Conservation (phyloP, 2,329 filamentous ascomycete genomes). For the Sporothrix euskadiensis region DNA sequence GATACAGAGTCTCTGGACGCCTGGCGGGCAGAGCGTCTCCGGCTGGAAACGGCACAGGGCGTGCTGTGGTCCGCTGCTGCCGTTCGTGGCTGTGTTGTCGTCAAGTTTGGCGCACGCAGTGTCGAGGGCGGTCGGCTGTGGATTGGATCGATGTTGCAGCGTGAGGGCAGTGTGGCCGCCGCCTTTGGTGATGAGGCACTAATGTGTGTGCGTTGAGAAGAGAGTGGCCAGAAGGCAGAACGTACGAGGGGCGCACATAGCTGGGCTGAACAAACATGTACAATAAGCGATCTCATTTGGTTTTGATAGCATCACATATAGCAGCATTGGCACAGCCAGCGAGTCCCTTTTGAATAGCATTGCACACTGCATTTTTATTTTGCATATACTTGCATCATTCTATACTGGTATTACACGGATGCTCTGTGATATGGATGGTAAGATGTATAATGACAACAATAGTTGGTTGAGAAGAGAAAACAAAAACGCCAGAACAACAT, state of each 20-base stretch:
- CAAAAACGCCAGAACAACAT: background rate
- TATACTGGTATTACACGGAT: background rate
- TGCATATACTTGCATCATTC: background rate
- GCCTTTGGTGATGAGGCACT: constrained; percentile 79
- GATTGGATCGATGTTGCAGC: constrained; percentile 72
- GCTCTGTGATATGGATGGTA: background rate
- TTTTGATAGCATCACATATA: constrained; percentile 4
- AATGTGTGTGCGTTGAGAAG: constrained; percentile 65
- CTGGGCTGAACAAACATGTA: constrained; percentile 5
- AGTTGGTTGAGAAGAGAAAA: background rate
- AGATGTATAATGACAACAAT: background rate
- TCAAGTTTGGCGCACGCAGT: constrained; percentile 83
- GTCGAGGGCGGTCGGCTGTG: constrained; percentile 80
- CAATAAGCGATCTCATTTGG: background rate
- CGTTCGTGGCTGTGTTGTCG: constrained; percentile 78
- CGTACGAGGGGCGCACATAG: background rate
- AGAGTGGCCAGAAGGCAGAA: background rate
- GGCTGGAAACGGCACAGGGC: constrained; percentile 58
- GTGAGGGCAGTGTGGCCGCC: constrained; percentile 69
- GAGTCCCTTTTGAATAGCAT: background rate
- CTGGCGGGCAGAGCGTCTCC: constrained; percentile 59
- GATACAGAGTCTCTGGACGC: constrained; percentile 44
- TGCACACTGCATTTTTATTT: background rate
- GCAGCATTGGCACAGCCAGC: background rate
- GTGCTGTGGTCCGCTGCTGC: constrained; percentile 81